Evolutionary conservation across 208 protist species (phyloP), one percentile per base, ranked within the genome.

Genomic region (Herpetomonas muscarum): DNA sequence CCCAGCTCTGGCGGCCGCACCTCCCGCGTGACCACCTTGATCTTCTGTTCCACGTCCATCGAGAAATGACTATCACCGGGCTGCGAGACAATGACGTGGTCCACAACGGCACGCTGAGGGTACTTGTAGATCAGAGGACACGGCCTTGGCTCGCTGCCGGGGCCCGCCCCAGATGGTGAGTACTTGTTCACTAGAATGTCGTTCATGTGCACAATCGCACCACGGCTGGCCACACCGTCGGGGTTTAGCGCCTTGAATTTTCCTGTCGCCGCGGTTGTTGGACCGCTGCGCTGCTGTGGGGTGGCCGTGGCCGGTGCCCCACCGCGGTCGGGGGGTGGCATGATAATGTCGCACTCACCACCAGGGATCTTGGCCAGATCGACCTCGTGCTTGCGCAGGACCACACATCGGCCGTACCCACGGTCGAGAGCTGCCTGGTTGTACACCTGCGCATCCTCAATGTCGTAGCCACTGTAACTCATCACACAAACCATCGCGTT

Each of bases 381-480:
- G 1, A 90, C 70, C 50, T 93, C 83, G 61, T 91, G 91, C 63
- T 98, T 98, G 46, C 87, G 78, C 36, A 94, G 63, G 32, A 90
- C 85, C 15, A 98, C 90, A 68, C 96, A 98, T 19, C 98, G 79
- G 21, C 95, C 97, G 70, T 98, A 98, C 24, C 98, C 98, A 34
- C 98, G 81, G 64, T 99, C 98, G 31, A 99, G 74, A 10, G 82
- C 68, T 25, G 81, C 59, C 22, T 98, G 89, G 72, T 99, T 99
- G 55, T 99, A 89, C 36, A 99, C 94, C 13, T 99, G 67, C 21
- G 99, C 98, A 87, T 99, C 99, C 81, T 99, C 99, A 64, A 99
- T 99, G 83, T 99, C 98, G 81, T 99, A 99, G 0, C 99, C 99
- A 29, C 97, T 98, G 74, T 99, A 99, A 42, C 81, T 97, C 96